Conservation (phyloP, 257 asterid species). For the Gardenia jasminoides region DNA sequence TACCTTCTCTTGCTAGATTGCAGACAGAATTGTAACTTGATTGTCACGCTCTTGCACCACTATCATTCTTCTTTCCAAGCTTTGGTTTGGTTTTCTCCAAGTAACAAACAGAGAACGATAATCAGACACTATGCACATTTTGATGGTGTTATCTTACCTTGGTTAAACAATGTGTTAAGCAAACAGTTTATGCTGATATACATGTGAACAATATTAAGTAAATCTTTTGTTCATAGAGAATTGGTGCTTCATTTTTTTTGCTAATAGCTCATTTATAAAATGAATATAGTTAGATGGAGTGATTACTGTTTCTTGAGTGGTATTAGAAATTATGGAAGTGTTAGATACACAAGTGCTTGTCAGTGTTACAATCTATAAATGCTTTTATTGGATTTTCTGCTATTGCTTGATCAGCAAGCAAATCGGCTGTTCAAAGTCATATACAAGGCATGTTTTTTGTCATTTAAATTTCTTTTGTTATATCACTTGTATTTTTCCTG, state of each 20-base stretch:
- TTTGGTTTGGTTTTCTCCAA: neutral
- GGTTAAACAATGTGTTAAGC: neutral
- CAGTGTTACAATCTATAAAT: too few species aligned
- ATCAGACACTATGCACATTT: neutral
- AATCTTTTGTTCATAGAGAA: too few species aligned
- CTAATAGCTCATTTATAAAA: too few species aligned
- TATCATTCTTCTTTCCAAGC: neutral
- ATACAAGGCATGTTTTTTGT: neutral
- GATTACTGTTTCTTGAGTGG: too few species aligned
- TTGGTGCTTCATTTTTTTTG: too few species aligned
- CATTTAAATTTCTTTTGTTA: neutral
- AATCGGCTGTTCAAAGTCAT: neutral
- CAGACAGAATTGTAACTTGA: too few species aligned
- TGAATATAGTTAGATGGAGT: too few species aligned
- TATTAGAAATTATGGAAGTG: too few species aligned
- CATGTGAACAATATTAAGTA: neutral
- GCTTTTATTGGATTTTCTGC: too few species aligned
- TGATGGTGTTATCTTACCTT: neutral
- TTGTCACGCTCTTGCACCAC: neutral
- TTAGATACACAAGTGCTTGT: too few species aligned
- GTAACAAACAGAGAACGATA: neutral
- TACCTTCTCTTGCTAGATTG: neutral
- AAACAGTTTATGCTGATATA: neutral
- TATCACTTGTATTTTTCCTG: neutral
- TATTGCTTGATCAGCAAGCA: too few species aligned